Evolutionary conservation across 2,329 filamentous ascomycete species (phyloP), one percentile per base, ranked within the genome.

Genomic region (Emericellopsis cladophorae): DNA sequence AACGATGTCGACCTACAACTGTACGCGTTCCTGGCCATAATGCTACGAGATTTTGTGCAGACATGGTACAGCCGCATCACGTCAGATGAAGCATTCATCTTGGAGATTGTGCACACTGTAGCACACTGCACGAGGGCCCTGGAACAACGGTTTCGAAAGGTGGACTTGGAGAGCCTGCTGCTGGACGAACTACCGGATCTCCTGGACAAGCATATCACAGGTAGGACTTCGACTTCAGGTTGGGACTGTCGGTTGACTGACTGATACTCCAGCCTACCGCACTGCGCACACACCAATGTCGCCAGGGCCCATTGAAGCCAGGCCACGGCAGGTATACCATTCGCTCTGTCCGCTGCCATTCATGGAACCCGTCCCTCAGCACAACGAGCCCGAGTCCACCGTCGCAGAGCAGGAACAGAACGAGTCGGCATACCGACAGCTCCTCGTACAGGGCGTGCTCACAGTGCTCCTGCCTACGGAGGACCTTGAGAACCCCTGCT

Each of bases 31-130:
- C 79, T 98, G 45, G 84, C 92, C 40, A 83, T 96, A 44, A 79
- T 96, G 46, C 70, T 95, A 51, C 80, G 84, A 53, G 88, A 95
- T 48, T 95, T 88, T 57, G 84, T 98, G 31, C 81, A 92, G 58
- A 79, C 78, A 26, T 98, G 92, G 92, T 98, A 98, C 66, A 72
- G 70, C 48, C 90, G 82, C 59, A 92, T 98, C 58, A 95, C 90
- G 2, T 78, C 87, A 4, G 90, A 98, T 61, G 84, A 89, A 56
- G 72, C 77, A 11, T 93, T 98, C 55, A 80, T 92, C 45, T 81
- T 83, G 49, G 89, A 95, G 64, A 74, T 95, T 43, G 72, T 96
- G 41, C 85, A 87, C 54, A 81, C 95, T 49, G 84, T 96, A 53
- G 92, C 90, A 33, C 90, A 96, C 61, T 92, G 85, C 59, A 95